Percentiles rank a stretch among this genome's conserved stretches.
phyloP scores from a whole-genome alignment of 2,329 filamentous ascomycete genomes.

The Nannizziopsis barbatae region DNA sequence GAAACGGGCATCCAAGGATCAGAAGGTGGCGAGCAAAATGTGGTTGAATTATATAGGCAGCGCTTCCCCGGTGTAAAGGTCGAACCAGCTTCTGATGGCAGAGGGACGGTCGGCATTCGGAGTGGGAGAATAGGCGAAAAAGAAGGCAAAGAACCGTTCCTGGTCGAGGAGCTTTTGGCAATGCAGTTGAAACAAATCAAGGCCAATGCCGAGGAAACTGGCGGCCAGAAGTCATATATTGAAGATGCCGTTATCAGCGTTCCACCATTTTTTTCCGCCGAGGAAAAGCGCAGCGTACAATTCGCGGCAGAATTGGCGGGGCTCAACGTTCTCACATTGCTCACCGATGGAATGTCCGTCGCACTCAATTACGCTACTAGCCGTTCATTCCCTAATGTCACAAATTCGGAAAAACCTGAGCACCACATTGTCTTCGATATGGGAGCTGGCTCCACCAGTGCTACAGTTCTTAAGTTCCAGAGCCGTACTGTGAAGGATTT shows the following conservation, averaged over 20 bases:
- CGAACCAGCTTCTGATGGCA: conserved; percentile 40
- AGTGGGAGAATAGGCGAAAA: conserved; percentile 57
- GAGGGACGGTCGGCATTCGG: conserved; percentile 68
- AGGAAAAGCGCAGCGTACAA: conserved; percentile 79
- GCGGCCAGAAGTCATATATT: conserved; percentile 61
- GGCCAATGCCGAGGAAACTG: conserved; percentile 73
- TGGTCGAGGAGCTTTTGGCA: conserved; percentile 84
- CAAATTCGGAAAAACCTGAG: conserved; percentile 74
- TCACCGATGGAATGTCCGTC: conserved; percentile 85
- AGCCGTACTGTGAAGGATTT: conserved; percentile 80
- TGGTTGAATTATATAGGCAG: conserved; percentile 57
- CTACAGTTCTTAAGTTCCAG: conserved; percentile 81
- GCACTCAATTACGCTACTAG: conserved; percentile 91
- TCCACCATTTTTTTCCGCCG: conserved; percentile 77
- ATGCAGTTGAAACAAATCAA: conserved; percentile 93
- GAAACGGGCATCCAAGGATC: conserved; percentile 37
- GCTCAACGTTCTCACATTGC: conserved; percentile 68
- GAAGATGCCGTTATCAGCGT: conserved; percentile 80
- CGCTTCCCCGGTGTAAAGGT: conserved; percentile 70
- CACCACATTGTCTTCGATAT: conserved; percentile 93
- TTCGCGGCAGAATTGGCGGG: conserved; percentile 79
- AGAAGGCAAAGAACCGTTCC: conserved; percentile 51
- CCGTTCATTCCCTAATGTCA: conserved; percentile 75
- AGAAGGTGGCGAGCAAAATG: conserved; percentile 31
- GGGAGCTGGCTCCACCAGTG: conserved; percentile 89